Evolutionary conservation across 2,329 filamentous ascomycete genomes (phyloP).

Genomic region (Ophiostoma ulmi): DNA sequence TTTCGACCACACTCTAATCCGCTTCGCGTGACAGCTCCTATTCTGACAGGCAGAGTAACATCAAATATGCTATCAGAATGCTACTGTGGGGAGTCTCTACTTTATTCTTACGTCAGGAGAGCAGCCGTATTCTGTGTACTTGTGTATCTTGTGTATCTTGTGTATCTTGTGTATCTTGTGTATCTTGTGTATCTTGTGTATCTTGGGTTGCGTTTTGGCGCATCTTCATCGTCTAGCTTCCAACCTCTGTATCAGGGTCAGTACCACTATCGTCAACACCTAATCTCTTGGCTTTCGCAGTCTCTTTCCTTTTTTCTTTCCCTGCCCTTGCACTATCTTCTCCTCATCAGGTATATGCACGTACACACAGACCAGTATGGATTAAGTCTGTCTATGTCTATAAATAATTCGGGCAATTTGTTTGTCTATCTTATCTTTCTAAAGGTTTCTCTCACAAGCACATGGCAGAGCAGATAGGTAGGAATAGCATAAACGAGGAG

Average conservation of each 20-base stretch:
- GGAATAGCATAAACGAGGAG: background rate
- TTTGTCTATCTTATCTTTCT: background rate
- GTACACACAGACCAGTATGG: background rate
- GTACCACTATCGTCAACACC: background rate
- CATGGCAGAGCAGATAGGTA: background rate
- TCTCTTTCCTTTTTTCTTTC: background rate
- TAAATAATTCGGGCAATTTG: background rate
- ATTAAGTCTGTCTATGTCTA: background rate
- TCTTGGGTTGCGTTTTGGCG: background rate
- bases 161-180: too few relatives aligned
- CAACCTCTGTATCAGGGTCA: background rate
- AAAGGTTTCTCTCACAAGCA: background rate
- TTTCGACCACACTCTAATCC: background rate
- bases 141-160: background rate
- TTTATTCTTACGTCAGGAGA: background rate
- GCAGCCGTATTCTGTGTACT: too few relatives aligned
- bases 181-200: background rate
- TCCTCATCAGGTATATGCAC: background rate
- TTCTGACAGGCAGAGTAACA: background rate
- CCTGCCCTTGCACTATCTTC: background rate
- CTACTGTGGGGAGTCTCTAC: background rate
- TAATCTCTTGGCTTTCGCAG: background rate
- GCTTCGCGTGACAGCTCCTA: conserved; percentile 5
- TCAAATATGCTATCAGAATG: conserved; percentile 2
- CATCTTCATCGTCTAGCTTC: background rate